Base-by-base conservation (phyloP, 352 stramenopile species). In the Globisporangium nodosum region DNA sequence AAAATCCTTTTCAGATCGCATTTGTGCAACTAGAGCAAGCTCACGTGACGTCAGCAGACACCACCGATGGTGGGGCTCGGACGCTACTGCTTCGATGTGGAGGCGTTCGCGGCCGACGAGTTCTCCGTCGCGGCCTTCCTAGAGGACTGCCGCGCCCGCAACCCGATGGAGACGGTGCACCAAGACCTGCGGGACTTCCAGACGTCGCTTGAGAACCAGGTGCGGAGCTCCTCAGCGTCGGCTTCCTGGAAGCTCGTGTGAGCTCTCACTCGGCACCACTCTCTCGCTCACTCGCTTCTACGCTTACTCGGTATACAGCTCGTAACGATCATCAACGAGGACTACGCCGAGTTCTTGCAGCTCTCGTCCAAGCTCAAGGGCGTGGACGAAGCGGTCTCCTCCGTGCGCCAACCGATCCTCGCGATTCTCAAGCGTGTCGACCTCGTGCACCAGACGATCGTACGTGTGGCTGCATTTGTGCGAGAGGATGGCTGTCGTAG, bases 321-420 rank as follows among this genome's bases (percentile, higher is more conserved):
- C 33, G 86, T 96, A 15, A 76, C 82, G 45, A 93, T 96, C 64
- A 96, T 96, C 71, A 92, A 96, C 56, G 74, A 92, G 42, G 86
- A 96, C 68, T 96, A 96, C 58, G 74, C 82, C 49, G 86, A 96
- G 71, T 96, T 96, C 57, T 70, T 96, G 45, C 86, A 96, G 71
- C 78, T 96, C 49, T 96, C 86, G 43, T 88, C 83, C 49, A 88
- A 85, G 65, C 74, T 96, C 31, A 92, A 92, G 61, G 86, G 82
- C 21, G 84, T 96, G 31, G 85, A 96, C 53, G 86, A 90, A 58
- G 83, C 86, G 21, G 85, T 94, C 18, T 87, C 81, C 11, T 90
- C 82, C 12, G 78, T 96, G 37, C 81, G 82, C 31, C 64, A 69
- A 46, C 84, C 86, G 31, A 81, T 96, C 40, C 60, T 83, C 24